These are phyloP conservation scores for Phytophthora ohioensis DNA, from an alignment of 352 stramenopile genomes.

Conservation along the genomic window DNA sequence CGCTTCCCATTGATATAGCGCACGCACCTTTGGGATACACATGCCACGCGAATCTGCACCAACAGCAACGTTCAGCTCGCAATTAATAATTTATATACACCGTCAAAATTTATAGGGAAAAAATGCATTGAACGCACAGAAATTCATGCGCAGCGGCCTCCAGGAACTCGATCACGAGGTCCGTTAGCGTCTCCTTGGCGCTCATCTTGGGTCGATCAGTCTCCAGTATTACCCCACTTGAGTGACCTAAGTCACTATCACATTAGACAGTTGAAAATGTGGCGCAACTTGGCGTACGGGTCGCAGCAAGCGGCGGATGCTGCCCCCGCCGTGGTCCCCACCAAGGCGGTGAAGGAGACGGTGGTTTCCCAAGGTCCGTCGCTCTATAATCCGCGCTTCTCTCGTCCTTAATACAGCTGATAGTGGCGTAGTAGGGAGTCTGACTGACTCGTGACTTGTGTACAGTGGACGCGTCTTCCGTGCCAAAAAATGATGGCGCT, in stretches of 20 bases:
- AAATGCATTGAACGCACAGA: constrained; percentile 52
- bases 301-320: constrained; percentile 78
- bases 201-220: constrained; percentile 20
- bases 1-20: background rate
- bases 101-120: background rate
- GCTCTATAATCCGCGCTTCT: background rate
- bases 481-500: constrained; percentile 86
- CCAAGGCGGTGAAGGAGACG: constrained; percentile 60
- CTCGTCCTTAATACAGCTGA: background rate
- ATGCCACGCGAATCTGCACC: constrained; percentile 54
- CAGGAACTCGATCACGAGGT: constrained; percentile 80
- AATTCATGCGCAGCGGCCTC: constrained; percentile 81
- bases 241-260: constrained; percentile 14
- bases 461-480: constrained; percentile 77
- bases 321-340: constrained; percentile 67
- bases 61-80: constrained; percentile 13
- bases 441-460: constrained; percentile 1
- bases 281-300: constrained; percentile 85
- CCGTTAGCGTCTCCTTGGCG: constrained; percentile 46
- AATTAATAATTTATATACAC: constrained; percentile 5
- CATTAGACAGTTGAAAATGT: constrained; percentile 43
- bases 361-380: constrained; percentile 67
- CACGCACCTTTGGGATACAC: constrained; percentile 67
- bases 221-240: constrained; percentile 31
- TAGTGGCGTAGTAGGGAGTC: background rate